Base-by-base conservation (phyloP, 2,329 filamentous ascomycete species). In the Seiridium cupressi region DNA sequence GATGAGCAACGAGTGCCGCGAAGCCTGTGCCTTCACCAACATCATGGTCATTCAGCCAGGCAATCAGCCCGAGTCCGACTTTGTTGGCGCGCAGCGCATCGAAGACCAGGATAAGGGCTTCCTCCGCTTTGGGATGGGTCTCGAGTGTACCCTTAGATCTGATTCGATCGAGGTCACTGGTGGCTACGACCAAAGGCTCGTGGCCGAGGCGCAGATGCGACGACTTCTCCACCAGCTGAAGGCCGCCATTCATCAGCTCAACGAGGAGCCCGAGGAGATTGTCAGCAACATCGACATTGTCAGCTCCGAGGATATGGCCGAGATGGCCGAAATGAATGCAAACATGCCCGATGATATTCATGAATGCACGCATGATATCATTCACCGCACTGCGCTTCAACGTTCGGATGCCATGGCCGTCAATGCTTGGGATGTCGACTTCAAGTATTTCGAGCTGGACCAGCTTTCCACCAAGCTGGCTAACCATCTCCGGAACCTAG, bases 371-470 rank as follows among this genome's bases (percentile, higher is more conserved):
- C 51, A 60, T 35, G 53, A 56, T 6, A 31, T 57, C 7, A 44
- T 60, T 49, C 49, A 47, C 10, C 32, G 46, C 9, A 35, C 31
- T 10, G 42, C 44, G 5, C n/a, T 36, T 13, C 44, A 42, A 31
- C 47, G 49, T 26, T 44, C 56, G 31, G n/a, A 44, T 10, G 26
- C 51, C 5, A 36, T 46, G 31, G 69, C 71, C 66, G 40, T 74
- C 54, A 59, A 54, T 61, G 55, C 66, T 59, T 63, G 69, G 69
- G 73, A 76, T 59, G 69, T 70, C 5, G 55, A 64, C 6, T 40
- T 74, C 10, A 70, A 70, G 2, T 72, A 74, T 56, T 58, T 56
- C 7, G 63, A 73, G 55, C 61, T 75, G 18, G 68, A 72, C 36
- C 51, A 60, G 26, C 47, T 47, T 10, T 57, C 54, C 13, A 46